Conservation (phyloP, 345 rosid genomes). For the Draba incana region DNA sequence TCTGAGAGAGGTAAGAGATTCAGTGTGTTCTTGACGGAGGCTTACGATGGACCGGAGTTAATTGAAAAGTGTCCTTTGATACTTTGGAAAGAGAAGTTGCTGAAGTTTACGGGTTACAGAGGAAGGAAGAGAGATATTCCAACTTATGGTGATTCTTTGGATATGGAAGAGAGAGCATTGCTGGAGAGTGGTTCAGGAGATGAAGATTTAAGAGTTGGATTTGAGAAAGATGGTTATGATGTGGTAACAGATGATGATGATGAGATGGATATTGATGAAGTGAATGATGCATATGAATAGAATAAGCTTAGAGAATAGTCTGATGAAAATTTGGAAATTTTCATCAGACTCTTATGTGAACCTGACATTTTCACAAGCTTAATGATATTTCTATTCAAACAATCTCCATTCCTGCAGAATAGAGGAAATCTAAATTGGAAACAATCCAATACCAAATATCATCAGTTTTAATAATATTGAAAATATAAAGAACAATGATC, state of each 20-base stretch:
- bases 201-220: constrained; percentile 40
- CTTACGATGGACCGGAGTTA: constrained; percentile 67
- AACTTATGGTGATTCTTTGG: constrained; percentile 54
- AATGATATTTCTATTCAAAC: neutral
- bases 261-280: constrained; percentile 57
- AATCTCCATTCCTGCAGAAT: neutral
- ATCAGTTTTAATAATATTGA: no score
- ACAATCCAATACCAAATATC: neutral
- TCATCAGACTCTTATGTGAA: constrained; percentile 2
- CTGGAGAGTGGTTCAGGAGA: constrained; percentile 43
- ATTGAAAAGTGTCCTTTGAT: constrained; percentile 64
- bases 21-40: constrained; percentile 82
- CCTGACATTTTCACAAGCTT: neutral
- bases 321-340: neutral
- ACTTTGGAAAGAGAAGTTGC: constrained; percentile 76
- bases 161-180: constrained; percentile 51
- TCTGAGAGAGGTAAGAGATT: constrained; percentile 93
- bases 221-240: constrained; percentile 44
- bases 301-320: constrained; percentile 5
- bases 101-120: constrained; percentile 56
- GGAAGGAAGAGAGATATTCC: constrained; percentile 62
- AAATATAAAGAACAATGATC: neutral
- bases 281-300: constrained; percentile 38
- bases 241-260: constrained; percentile 34
- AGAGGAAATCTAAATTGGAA: neutral